Evolutionary conservation across 805 yeast species (phyloP).

Genomic region (Pichia rugopelliculosa): DNA sequence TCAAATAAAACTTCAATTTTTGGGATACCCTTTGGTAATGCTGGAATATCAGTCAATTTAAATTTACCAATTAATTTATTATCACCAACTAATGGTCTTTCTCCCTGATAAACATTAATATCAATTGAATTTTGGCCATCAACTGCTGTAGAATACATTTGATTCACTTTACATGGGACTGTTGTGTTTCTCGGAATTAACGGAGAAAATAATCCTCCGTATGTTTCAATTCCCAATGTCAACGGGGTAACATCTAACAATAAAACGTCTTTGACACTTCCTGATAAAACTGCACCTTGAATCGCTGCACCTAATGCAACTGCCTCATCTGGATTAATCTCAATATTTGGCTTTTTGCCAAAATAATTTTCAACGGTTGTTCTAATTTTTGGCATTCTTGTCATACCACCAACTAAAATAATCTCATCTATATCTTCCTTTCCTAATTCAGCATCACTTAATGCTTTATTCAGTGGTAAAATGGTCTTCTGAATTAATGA

Average conservation of each 20-base stretch:
- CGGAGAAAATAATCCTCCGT: conserved; percentile 93
- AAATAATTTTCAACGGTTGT: conserved; percentile 71
- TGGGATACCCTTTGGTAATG: conserved; percentile 84
- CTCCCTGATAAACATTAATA: conserved; percentile 97
- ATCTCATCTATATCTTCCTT: conserved; percentile 69
- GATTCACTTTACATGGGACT: conserved; percentile 88
- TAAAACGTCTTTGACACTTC: conserved; percentile 89
- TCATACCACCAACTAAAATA: conserved; percentile 86
- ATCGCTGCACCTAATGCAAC: conserved; percentile 96
- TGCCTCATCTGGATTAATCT: conserved; percentile 93
- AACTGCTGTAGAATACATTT: conserved; percentile 90
- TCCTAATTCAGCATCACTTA: conserved; percentile 68
- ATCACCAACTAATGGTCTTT: conserved; percentile 91
- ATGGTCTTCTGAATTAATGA: conserved; percentile 65
- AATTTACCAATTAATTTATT: conserved; percentile 93
- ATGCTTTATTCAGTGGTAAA: conserved; percentile 72
- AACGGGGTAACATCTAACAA: conserved; percentile 84
- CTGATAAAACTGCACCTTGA: conserved; percentile 94
- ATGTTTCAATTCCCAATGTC: conserved; percentile 90
- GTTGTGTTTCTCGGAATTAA: conserved; percentile 86
- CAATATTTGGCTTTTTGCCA: conserved; percentile 78
- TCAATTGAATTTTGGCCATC: conserved; percentile 93
- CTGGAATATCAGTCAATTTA: conserved; percentile 84
- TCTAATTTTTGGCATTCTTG: conserved; percentile 84
- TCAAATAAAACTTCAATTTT: conserved; percentile 90